Percentiles rank a stretch among this genome's conserved stretches.
Conservation (phyloP, 2,329 filamentous ascomycete genomes). For the Hymenotorrendiella dingleyae region DNA sequence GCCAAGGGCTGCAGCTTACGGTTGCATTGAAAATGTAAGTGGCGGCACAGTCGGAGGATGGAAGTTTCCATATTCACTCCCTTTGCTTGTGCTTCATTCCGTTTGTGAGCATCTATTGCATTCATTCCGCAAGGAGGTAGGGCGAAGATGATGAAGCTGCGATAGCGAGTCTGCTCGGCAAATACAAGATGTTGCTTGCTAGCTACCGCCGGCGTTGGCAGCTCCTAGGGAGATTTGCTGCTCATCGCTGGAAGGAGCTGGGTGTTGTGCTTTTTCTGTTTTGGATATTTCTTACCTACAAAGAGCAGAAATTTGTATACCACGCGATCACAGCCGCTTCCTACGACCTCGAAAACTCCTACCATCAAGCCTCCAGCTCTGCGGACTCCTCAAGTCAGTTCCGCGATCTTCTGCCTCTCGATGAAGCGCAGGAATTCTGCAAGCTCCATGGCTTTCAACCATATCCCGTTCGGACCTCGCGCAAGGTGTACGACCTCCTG, state of each 20-base stretch:
- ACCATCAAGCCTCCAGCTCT: not conserved
- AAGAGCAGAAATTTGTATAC: slow-evolving; percentile 12
- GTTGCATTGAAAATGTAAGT: too few relatives aligned
- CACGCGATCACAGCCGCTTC: slow-evolving; percentile 13
- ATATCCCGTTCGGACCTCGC: slow-evolving; percentile 1
- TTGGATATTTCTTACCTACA: slow-evolving; percentile 10
- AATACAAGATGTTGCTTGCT: slow-evolving; percentile 5
- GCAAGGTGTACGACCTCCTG: slow-evolving; percentile 54
- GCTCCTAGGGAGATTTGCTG: not conserved
- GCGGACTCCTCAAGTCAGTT: not conserved
- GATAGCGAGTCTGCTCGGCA: not conserved
- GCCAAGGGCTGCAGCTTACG: too few relatives aligned
- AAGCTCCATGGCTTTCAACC: slow-evolving; percentile 9
- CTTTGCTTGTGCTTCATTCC: too few relatives aligned
- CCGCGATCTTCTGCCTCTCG: slow-evolving; percentile 7
- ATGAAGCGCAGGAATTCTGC: slow-evolving; percentile 12
- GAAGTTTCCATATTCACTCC: too few relatives aligned
- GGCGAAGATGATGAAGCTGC: not conserved
- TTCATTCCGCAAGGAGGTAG: too few relatives aligned
- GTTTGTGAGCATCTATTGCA: too few relatives aligned
- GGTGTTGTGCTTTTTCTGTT: not conserved
- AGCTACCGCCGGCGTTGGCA: slow-evolving; percentile 5
- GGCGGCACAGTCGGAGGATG: too few relatives aligned
- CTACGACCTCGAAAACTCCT: slow-evolving; percentile 10
- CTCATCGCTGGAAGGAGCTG: slow-evolving; percentile 10